Base-by-base conservation (phyloP, 805 yeast genomes). In the Lipomyces japonicus region DNA sequence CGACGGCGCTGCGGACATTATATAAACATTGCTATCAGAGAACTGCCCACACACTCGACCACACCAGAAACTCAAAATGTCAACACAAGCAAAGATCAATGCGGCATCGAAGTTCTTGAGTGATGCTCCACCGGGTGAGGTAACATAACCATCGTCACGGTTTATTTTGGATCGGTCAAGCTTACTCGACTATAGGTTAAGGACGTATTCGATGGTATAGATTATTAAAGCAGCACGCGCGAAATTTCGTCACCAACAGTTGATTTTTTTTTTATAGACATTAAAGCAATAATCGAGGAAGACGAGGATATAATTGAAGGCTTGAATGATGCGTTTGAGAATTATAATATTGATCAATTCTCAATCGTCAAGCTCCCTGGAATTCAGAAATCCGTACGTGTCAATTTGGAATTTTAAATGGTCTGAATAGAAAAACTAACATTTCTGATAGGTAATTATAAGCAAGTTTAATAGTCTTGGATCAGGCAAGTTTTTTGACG, bases 81-180 rank as follows among this genome's bases (percentile, higher is more conserved):
- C n/a, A n/a, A n/a, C n/a, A n/a, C n/a, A n/a, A n/a, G n/a, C n/a
- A n/a, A n/a, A n/a, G n/a, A n/a, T n/a, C n/a, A n/a, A n/a, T n/a
- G n/a, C n/a, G n/a, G 49, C 48, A 18, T 42, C 69, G 16, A 44
- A 57, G 38, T 68, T 71, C 44, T 58, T 79, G 32, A 59, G 64
- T 26, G 82, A 79, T 46, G 75, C 82, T 2, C 82, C 84, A 19
- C 78, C 82, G 4, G 84, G 84, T 18, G 79, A 75, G 62, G 73
- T 74, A 37, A 56, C 71, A 46, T 42, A 6, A 47, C 64, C 23
- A 55, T 65, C 55, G 55, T 58, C 7, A 68, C 14, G 38, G 7
- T 9, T 22, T 22, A 46, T 12, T 35, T 42, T 9, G 3, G 42
- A 19, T 6, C 18, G 38, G n/a, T 19, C 7, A 18, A 39, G 18